Base-by-base conservation (phyloP, 805 yeast genomes). In the Metschnikowia lunata region DNA sequence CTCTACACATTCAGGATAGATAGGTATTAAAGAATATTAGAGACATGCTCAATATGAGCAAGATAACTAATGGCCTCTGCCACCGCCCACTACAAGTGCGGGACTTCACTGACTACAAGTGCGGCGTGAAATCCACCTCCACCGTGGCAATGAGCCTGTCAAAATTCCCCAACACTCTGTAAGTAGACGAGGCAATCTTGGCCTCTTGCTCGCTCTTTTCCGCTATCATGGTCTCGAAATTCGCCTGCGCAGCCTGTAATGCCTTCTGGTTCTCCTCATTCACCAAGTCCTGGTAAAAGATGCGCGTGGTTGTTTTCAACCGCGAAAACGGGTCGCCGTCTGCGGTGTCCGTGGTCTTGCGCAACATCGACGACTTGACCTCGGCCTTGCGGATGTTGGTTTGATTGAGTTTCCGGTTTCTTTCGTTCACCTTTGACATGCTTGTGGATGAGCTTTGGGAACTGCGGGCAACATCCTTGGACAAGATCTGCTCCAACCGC, bases 251-350 rank as follows among this genome's bases (percentile, higher is more conserved):
- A 44, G 77, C 75, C 30, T 69, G 74, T 44, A 78, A 69, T 3
- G 83, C 85, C 61, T 73, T 76, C 52, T 76, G 81, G 52, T 82
- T 79, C 50, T 76, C 83, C 48, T 74, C 76, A 49, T 74, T 73
- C 49, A 75, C 79, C 37, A 74, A 67, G 43, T 78, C 76, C 45
- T 74, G 71, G 58, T 89, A 88, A 64, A 88, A 91, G 48, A 88
- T 80, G 57, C 87, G 79, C 1, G 97, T 87, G 49, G 82, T 85
- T 1, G 98, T 91, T 61, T 87, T 84, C 59, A 93, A 76, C 62
- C 98, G 81, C 53, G 85, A 80, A 65, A 93, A 93, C 18, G 99
- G 98, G 67, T 93, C 87, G 8, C 72, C 72, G 55, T 74, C 79
- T 42, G 78, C 72, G 45, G 66, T 66, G 35, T 55, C 70, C 44